Conservation (phyloP, 1,284 basidiomycete genomes). For the Thelephora terrestris region DNA sequence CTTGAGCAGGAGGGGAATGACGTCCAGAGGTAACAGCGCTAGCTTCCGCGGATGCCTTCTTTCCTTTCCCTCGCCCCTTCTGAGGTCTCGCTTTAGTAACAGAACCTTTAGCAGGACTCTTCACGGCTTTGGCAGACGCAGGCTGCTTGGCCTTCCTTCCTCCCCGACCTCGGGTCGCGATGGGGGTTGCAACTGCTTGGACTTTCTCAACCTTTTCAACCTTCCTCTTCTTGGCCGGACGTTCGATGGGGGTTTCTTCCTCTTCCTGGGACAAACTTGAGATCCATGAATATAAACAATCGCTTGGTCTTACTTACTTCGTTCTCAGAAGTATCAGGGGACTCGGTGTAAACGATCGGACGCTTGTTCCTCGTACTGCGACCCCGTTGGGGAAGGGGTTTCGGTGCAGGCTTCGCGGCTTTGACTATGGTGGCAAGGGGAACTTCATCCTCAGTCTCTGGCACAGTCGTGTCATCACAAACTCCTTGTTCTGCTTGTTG, state of each 20-base stretch:
- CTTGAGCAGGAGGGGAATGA: constrained; percentile 7
- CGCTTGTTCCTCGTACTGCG: background rate
- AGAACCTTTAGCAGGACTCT: constrained; percentile 5
- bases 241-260: too few species aligned
- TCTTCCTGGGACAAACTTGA: too few species aligned
- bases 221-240: too few species aligned
- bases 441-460: constrained; percentile 15
- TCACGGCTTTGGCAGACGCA: too few species aligned
- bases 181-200: too few species aligned
- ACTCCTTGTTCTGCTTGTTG: background rate
- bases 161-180: too few species aligned
- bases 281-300: too few species aligned
- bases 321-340: too few species aligned
- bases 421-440: constrained; percentile 7
- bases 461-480: background rate
- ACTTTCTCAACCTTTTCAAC: too few species aligned
- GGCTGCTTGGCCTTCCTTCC: too few species aligned
- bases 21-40: constrained; percentile 1
- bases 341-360: background rate
- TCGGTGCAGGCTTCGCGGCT: constrained; percentile 11
- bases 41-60: background rate
- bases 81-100: background rate
- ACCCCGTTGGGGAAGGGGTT: too few species aligned
- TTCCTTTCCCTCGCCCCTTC: constrained; percentile 5
- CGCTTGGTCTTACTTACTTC: too few species aligned